phyloP scores from a whole-genome alignment of 441 rosid species.

The Adansonia rubrostipa region DNA sequence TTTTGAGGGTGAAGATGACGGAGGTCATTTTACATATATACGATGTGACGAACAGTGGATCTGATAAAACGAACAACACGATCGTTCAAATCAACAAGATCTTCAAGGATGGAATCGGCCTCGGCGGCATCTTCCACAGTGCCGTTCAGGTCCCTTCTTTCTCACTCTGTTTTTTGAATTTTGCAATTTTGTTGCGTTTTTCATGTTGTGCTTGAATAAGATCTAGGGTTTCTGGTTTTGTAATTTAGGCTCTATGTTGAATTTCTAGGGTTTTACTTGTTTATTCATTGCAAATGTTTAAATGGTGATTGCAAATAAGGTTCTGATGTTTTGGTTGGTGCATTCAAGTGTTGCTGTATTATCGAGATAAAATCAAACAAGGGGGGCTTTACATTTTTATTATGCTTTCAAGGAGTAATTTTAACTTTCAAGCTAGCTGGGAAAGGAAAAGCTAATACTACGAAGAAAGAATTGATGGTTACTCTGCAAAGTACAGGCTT shows the following conservation, averaged over 20 bases:
- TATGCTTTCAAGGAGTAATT: background rate
- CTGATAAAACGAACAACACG: constrained; percentile 92
- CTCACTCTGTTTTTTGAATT: background rate
- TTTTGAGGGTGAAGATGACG: constrained; percentile 27
- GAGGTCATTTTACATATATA: constrained; percentile 86
- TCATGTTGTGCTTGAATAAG: constrained; percentile 17
- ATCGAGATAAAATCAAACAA: background rate
- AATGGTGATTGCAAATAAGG: background rate
- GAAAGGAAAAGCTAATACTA: background rate
- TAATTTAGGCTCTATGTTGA: background rate
- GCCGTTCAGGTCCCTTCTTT: constrained; percentile 75
- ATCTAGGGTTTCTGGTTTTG: constrained; percentile 27
- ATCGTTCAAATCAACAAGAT: constrained; percentile 89
- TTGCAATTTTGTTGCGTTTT: constrained; percentile 11
- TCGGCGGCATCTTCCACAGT: constrained; percentile 98
- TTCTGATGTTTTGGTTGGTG: background rate
- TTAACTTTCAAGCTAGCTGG: background rate
- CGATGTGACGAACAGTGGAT: constrained; percentile 97
- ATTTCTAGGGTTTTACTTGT: background rate
- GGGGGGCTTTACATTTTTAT: background rate
- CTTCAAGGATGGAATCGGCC: constrained; percentile 93
- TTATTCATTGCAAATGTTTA: background rate
- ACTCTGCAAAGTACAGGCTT: background rate
- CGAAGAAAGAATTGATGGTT: background rate
- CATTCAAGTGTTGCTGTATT: background rate